Conservation (phyloP, 2,329 filamentous ascomycete genomes). For the Pseudogymnoascus sp. region DNA sequence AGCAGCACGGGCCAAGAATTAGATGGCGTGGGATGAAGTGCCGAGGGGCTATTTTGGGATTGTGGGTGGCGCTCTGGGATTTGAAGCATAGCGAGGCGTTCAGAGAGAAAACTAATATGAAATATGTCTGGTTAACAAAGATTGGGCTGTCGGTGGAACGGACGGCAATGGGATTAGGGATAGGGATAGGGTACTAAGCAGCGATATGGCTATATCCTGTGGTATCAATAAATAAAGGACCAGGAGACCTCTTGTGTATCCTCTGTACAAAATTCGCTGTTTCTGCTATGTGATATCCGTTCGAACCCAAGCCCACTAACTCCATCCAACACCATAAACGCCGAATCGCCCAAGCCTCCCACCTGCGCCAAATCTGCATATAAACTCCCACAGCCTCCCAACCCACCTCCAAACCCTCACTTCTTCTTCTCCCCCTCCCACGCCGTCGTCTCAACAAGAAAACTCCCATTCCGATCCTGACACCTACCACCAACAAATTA, state of each 20-base stretch:
- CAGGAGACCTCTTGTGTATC: neutral
- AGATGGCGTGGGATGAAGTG: neutral
- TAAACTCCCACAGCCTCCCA: neutral
- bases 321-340: neutral
- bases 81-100: slow-evolving; percentile 8
- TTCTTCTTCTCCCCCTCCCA: slow-evolving; percentile 40
- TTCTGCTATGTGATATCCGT: neutral
- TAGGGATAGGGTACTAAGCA: neutral
- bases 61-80: neutral
- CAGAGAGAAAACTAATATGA: neutral
- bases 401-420: neutral
- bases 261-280: neutral
- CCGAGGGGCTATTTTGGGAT: neutral
- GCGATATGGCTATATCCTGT: neutral
- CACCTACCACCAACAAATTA: slow-evolving; percentile 38
- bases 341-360: neutral
- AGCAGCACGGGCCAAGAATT: slow-evolving; percentile 18
- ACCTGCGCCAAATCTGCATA: neutral
- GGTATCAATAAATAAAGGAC: neutral
- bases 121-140: neutral
- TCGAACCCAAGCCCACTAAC: neutral
- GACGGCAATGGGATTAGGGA: neutral
- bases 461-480: slow-evolving; percentile 47
- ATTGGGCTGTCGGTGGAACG: neutral
- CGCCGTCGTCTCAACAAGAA: slow-evolving; percentile 56